A percentile compares a stretch with the other conserved stretches of the same genome.
These are phyloP conservation scores for Berberis thunbergii DNA, from an alignment of 164 flowering plant species.

Conservation along the genomic window DNA sequence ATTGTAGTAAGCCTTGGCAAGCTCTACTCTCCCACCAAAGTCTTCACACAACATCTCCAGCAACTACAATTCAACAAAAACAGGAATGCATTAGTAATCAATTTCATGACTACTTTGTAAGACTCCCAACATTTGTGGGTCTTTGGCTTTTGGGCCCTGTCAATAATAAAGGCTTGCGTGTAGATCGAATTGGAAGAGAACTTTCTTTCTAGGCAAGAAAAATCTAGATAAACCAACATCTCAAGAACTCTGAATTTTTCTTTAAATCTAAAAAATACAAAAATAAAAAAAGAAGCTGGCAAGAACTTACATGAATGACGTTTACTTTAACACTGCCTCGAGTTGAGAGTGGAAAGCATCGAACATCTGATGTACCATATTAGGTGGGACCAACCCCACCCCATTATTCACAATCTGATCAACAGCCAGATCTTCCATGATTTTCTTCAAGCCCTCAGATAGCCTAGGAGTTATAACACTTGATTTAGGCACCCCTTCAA, in stretches of 20 bases:
- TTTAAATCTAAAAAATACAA: too few species aligned
- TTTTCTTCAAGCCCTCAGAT: slow-evolving; percentile 56
- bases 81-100: background rate
- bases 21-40: slow-evolving; percentile 68
- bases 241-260: too few species aligned
- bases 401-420: slow-evolving; percentile 74
- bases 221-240: too few species aligned
- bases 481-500: slow-evolving; percentile 42
- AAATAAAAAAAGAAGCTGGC: too few species aligned
- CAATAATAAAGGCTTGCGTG: background rate
- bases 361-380: slow-evolving; percentile 51
- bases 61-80: slow-evolving; percentile 25
- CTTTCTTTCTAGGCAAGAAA: background rate
- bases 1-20: slow-evolving; percentile 59
- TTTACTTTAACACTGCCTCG: slow-evolving; percentile 89
- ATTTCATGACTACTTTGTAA: too few species aligned
- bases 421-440: slow-evolving; percentile 91
- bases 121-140: background rate
- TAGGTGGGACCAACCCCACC: slow-evolving; percentile 72
- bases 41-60: slow-evolving; percentile 66
- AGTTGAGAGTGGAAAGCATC: slow-evolving; percentile 77
- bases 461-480: slow-evolving; percentile 39
- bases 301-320: slow-evolving; percentile 74
- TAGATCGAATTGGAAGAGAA: too few species aligned
- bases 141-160: background rate